phyloP scores from a whole-genome alignment of 768 basidiomycete genomes.

The Tephrocybe rancida region DNA sequence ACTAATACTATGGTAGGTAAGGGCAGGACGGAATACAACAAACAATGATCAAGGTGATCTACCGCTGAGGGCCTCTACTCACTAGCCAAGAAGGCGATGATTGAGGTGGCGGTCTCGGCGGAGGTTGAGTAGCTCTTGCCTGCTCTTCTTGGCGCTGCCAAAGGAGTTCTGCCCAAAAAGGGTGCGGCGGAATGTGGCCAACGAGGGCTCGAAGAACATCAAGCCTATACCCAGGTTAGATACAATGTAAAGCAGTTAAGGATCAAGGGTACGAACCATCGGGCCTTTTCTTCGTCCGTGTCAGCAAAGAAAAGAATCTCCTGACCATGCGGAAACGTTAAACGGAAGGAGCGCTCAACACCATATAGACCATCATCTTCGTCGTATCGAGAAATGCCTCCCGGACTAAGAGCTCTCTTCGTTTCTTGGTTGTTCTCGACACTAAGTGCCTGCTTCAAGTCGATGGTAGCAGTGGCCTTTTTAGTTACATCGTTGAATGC shows the following conservation, averaged over 20 bases:
- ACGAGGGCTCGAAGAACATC: conserved; percentile 83
- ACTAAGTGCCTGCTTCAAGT: conserved; percentile 78
- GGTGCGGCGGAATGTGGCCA: conserved; percentile 89
- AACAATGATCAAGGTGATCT: not conserved
- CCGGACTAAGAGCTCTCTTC: conserved; percentile 45
- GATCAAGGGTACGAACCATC: conserved; percentile 61
- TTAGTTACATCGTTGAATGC: conserved; percentile 95
- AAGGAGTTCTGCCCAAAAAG: conserved; percentile 89
- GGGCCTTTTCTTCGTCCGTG: conserved; percentile 81
- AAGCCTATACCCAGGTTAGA: conserved; percentile 55
- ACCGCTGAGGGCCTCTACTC: conserved; percentile 21
- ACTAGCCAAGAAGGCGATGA: conserved; percentile 20
- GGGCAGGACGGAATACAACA: not conserved
- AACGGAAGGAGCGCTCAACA: conserved; percentile 82
- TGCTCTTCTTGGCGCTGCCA: conserved; percentile 79
- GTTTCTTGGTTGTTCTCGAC: conserved; percentile 78
- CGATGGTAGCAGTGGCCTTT: conserved; percentile 87
- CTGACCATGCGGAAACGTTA: conserved; percentile 76
- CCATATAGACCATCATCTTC: conserved; percentile 68
- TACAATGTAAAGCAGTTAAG: not conserved
- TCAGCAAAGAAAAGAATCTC: conserved; percentile 93
- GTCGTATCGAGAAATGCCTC: conserved; percentile 39
- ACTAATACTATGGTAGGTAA: no score
- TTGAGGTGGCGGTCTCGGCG: conserved; percentile 8
- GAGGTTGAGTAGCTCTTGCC: conserved; percentile 10